phyloP scores from a whole-genome alignment of 345 rosid genomes.

The Populus alba region DNA sequence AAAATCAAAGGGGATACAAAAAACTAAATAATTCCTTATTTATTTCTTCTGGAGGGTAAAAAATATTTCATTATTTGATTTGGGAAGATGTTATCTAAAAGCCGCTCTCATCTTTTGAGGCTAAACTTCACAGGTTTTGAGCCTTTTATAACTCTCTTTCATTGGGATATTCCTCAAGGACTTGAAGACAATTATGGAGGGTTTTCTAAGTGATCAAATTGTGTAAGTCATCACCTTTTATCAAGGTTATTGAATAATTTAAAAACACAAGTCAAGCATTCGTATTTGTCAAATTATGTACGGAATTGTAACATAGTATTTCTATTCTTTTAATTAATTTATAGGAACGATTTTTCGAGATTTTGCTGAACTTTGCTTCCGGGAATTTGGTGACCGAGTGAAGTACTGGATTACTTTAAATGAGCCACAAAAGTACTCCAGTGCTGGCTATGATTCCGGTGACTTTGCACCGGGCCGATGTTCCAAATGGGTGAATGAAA shows the following conservation, averaged over 20 bases:
- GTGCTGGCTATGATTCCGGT: constrained; percentile 35
- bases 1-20: too few relatives aligned
- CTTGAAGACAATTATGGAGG: not conserved
- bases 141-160: constrained; percentile 6
- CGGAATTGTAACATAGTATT: too few relatives aligned
- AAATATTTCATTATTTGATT: too few relatives aligned
- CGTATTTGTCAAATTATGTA: too few relatives aligned
- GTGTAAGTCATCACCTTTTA: not conserved
- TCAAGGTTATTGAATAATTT: too few relatives aligned
- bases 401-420: constrained; percentile 7
- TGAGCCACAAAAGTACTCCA: not conserved
- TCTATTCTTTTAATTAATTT: not conserved
- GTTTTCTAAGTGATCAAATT: not conserved
- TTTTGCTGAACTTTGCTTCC: constrained; percentile 5
- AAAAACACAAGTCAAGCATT: too few relatives aligned
- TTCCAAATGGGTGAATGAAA: too few relatives aligned
- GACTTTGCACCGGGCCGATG: constrained; percentile 30
- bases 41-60: too few relatives aligned
- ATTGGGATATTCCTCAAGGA: not conserved
- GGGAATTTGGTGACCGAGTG: constrained; percentile 5
- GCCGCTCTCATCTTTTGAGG: too few relatives aligned
- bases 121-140: not conserved
- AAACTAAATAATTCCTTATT: too few relatives aligned
- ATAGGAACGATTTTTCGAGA: not conserved
- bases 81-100: too few relatives aligned